Base-by-base conservation (phyloP, 345 rosid genomes). In the Salix arbutifolia region DNA sequence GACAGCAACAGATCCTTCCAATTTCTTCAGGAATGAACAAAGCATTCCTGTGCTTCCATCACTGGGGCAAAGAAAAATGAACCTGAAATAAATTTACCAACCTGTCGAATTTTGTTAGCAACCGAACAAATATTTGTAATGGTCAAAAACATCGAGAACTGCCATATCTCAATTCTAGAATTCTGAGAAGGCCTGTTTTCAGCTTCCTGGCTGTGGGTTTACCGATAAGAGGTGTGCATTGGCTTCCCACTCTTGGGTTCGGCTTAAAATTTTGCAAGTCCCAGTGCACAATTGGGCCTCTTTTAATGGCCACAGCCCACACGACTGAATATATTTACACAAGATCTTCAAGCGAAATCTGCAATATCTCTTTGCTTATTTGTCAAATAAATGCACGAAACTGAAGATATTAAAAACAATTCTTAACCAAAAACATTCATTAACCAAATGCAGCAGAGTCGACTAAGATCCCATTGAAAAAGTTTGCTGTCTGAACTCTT, bases 11-110 rank as follows among this genome's bases (percentile, higher is more conserved):
- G 77, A 78, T 72, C 81, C 77, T 50, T 65, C 76, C 67, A 78
- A 72, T n/a, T 72, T 78, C 67, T 78, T 78, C 25, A 25, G 60
- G 56, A n/a, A 78, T 38, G 81, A 78, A 23, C 73, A 72, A 31
- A 78, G 81, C 60, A 67, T 78, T 30, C 81, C 76, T 16, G n/a
- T 64, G 21, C 25, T 56, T 19, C 16, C 35, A 64, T 28, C 35
- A 44, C 3, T 3, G 48, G 17, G 48, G 61, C 61, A 56, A 56
- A 56, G 61, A n/a, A 56, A 56, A 19, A 56, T 10, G 61, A 21
- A 21, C 61, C 61, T 56, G 4, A 21, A 21, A 21, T 56, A 21
- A 56, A 56, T 21, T 38, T 8, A n/a, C 13, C 61, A 21, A 3
- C 0, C 33, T 0, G 33, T 31, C 33, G n/a, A 26, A 56, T 56